Percentiles rank a stretch among this genome's conserved stretches.
These are phyloP conservation scores for Aureobasidium sp. DNA, from an alignment of 2,329 filamentous ascomycete genomes.

Conservation along the genomic window DNA sequence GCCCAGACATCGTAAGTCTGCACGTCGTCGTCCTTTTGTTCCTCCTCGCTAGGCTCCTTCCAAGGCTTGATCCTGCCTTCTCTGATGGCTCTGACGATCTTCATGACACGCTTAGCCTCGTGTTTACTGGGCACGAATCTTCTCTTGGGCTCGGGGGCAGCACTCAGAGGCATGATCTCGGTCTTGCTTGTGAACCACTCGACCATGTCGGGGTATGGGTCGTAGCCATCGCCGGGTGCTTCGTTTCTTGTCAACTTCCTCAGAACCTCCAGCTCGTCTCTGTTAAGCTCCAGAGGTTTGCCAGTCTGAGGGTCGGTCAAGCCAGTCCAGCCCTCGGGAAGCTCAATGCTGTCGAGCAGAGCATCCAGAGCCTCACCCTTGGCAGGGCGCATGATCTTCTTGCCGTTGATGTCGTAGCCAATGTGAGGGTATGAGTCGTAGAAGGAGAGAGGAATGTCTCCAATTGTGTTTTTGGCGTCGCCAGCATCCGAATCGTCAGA, in stretches of 20 bases:
- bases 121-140: slow-evolving; percentile 95
- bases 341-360: slow-evolving; percentile 88
- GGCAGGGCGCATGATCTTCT: slow-evolving; percentile 93
- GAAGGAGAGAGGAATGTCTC: slow-evolving; percentile 86
- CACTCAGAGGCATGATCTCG: slow-evolving; percentile 90
- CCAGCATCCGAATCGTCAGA: slow-evolving; percentile 87
- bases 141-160: slow-evolving; percentile 91
- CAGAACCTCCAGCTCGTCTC: slow-evolving; percentile 82
- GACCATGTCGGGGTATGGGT: slow-evolving; percentile 87
- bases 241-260: slow-evolving; percentile 86
- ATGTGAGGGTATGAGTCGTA: slow-evolving; percentile 98
- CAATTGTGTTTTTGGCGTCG: slow-evolving; percentile 80
- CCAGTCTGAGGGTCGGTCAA: slow-evolving; percentile 90
- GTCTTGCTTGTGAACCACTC: slow-evolving; percentile 84
- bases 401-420: slow-evolving; percentile 97
- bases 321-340: slow-evolving; percentile 96
- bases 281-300: slow-evolving; percentile 79
- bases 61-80: slow-evolving; percentile 92
- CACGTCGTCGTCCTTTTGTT: slow-evolving; percentile 59
- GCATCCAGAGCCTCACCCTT: slow-evolving; percentile 90
- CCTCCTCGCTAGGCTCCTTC: slow-evolving; percentile 64
- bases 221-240: slow-evolving; percentile 77
- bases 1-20: slow-evolving; percentile 90
- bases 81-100: slow-evolving; percentile 89
- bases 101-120: slow-evolving; percentile 93